phyloP scores from a whole-genome alignment of 495 filamentous ascomycete genomes.

The Penicillium alfredii region DNA sequence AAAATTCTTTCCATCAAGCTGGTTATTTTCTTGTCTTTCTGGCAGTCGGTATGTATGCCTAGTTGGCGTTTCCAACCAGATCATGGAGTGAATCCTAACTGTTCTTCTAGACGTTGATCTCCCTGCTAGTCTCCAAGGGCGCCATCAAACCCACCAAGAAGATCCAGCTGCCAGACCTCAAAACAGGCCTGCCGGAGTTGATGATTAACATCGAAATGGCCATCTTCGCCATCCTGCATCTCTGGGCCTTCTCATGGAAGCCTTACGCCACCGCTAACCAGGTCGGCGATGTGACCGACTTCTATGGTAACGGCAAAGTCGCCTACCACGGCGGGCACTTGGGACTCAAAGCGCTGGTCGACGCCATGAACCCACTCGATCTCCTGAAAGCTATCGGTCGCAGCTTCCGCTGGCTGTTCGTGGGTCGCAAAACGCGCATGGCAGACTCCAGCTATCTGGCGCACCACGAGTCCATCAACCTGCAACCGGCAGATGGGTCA shows the following conservation, averaged over 20 bases:
- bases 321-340: conserved; percentile 57
- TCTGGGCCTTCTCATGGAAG: conserved; percentile 77
- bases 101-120: conserved; percentile 58
- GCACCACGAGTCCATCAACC: conserved; percentile 26
- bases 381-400: conserved; percentile 71
- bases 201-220: conserved; percentile 87
- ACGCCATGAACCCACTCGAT: conserved; percentile 82
- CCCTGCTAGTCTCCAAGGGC: conserved; percentile 57
- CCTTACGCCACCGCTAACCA: conserved; percentile 48
- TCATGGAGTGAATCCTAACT: too few relatives aligned
- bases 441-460: conserved; percentile 47
- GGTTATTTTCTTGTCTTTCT: conserved; percentile 93
- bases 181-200: conserved; percentile 72
- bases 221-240: conserved; percentile 69
- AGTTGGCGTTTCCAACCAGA: too few relatives aligned
- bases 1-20: conserved; percentile 88
- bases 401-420: conserved; percentile 73
- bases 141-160: conserved; percentile 55
- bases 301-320: conserved; percentile 42
- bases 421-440: conserved; percentile 56
- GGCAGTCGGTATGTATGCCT: conserved; percentile 59
- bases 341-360: conserved; percentile 56
- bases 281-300: conserved; percentile 40
- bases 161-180: conserved; percentile 66
- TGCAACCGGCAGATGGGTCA: conserved; percentile 20